A percentile compares a stretch with the other conserved stretches of the same genome.
Evolutionary conservation across 2,329 filamentous ascomycete genomes (phyloP).

Genomic region (Diplodia mutila): DNA sequence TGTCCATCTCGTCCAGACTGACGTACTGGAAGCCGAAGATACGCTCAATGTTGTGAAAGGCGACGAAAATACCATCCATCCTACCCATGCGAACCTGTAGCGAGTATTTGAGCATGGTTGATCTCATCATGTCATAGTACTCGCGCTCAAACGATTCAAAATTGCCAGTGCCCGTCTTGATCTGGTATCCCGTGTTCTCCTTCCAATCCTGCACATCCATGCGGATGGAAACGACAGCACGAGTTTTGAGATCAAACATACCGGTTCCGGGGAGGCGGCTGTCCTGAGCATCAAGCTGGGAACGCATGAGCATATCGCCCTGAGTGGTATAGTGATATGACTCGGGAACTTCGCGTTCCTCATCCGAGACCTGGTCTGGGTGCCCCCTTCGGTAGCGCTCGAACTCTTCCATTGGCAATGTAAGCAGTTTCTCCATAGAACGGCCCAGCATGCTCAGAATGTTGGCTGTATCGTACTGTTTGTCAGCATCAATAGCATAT

Average conservation of each 20-base stretch:
- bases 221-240: conserved; percentile 87
- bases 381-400: conserved; percentile 77
- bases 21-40: conserved; percentile 99
- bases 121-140: conserved; percentile 94
- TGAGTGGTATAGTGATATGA: conserved; percentile 84
- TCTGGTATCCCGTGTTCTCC: conserved; percentile 82
- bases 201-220: conserved; percentile 79
- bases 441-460: conserved; percentile 91
- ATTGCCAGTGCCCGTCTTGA: conserved; percentile 72
- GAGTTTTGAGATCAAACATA: conserved; percentile 95
- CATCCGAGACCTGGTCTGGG: conserved; percentile 70
- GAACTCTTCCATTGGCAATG: conserved; percentile 78
- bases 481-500: conserved; percentile 96
- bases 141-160: conserved; percentile 95
- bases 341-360: conserved; percentile 66
- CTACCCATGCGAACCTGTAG: conserved; percentile 94
- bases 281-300: conserved; percentile 91
- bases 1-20: conserved; percentile 82
- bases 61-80: conserved; percentile 98
- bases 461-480: conserved; percentile 82
- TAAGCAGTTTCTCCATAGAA: conserved; percentile 95
- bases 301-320: conserved; percentile 90
- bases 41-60: conserved; percentile 90
- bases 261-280: conserved; percentile 83
- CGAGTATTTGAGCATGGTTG: conserved; percentile 95